Percentiles rank a stretch among this genome's conserved stretches.
Conservation (phyloP, 306 rosid genomes). For the Sesbania bispinosa region DNA sequence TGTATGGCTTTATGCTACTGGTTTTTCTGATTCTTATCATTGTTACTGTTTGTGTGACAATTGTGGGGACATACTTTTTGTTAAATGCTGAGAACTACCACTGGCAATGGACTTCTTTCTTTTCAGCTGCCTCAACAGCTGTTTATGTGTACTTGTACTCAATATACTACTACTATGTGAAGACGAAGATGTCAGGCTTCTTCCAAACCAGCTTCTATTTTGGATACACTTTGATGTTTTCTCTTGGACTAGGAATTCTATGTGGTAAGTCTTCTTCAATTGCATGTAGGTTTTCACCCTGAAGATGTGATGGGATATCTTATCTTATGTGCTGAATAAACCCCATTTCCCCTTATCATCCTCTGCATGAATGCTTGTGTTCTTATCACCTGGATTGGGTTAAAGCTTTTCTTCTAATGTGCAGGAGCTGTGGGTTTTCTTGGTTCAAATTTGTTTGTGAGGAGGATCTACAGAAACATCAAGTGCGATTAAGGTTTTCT, state of each 20-base stretch:
- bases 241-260: conserved; percentile 94
- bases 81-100: conserved; percentile 98
- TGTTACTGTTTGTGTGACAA: conserved; percentile 97
- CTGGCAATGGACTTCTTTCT: conserved; percentile 99
- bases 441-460: conserved; percentile 92
- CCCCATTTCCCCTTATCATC: not conserved
- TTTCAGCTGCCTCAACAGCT: conserved; percentile 97
- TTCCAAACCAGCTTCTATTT: conserved; percentile 99
- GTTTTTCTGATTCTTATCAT: conserved; percentile 88
- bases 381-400: conserved; percentile 13
- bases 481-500: conserved; percentile 71
- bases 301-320: not conserved
- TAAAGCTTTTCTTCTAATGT: conserved; percentile 12
- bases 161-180: conserved; percentile 82
- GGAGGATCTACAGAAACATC: conserved; percentile 98
- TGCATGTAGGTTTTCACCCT: conserved; percentile 1
- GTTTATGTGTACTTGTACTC: conserved; percentile 94
- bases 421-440: conserved; percentile 96
- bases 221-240: conserved; percentile 98
- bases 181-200: conserved; percentile 99
- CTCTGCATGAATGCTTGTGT: not conserved
- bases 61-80: conserved; percentile 96
- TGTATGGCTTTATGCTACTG: conserved; percentile 95
- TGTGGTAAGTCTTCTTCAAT: conserved; percentile 67
- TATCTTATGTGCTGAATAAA: not conserved